A percentile compares a stretch with the other conserved stretches of the same genome.
Conservation (phyloP, 2,329 filamentous ascomycete genomes). For the Botryotinia calthae region DNA sequence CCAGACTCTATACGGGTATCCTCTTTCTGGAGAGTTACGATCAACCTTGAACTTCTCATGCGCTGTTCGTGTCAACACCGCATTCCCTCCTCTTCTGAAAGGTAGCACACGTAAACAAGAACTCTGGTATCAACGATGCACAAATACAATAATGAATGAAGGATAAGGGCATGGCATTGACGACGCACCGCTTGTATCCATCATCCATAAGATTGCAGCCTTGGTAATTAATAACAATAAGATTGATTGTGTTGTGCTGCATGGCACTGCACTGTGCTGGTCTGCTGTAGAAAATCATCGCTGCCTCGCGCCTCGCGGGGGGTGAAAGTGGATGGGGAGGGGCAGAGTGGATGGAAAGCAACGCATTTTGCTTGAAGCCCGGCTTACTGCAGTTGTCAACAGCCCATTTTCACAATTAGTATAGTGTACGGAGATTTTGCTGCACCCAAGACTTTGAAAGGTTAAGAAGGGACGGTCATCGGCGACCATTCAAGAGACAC, state of each 20-base stretch:
- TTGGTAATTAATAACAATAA: not conserved
- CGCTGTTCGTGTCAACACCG: conserved; percentile 6
- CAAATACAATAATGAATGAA: not conserved
- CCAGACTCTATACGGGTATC: not conserved
- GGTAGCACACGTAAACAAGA: not conserved
- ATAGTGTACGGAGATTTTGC: not conserved
- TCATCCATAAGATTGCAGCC: not conserved
- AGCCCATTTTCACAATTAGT: not conserved
- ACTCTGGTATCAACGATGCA: not conserved
- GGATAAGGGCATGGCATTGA: not conserved
- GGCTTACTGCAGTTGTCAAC: conserved; percentile 5
- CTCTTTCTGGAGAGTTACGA: not conserved
- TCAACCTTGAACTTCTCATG: conserved; percentile 4
- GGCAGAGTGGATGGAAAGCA: not conserved
- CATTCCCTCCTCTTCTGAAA: not conserved
- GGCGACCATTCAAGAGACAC: conserved; percentile 6
- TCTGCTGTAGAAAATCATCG: conserved; percentile 8
- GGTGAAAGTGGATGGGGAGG: not conserved
- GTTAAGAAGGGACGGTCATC: conserved; percentile 11
- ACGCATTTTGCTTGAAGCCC: not conserved
- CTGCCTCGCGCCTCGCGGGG: conserved; percentile 10
- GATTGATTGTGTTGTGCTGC: not conserved
- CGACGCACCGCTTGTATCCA: not conserved
- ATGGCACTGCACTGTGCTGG: not conserved
- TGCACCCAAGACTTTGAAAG: not conserved